Evolutionary conservation across 257 asterid genomes (phyloP), one percentile per base, ranked within the genome.

Genomic region (Solanum gracilifrons): DNA sequence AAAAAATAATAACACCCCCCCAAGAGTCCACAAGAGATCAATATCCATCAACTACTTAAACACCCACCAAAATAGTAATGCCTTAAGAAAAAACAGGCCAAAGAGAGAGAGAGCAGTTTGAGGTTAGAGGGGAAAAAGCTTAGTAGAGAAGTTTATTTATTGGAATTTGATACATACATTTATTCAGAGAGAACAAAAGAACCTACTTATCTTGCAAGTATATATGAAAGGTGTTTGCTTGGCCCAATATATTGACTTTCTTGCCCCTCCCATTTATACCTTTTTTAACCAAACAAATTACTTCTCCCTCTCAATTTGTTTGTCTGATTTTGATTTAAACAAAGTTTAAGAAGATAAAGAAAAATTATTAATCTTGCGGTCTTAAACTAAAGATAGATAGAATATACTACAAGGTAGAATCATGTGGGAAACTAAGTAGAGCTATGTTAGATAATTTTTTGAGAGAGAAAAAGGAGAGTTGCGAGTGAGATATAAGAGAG

Each of bases 1-100:
- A 89, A 73, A 82, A 73, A 73, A 35, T 60, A 79, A 39, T 48
- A 87, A 77, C 82, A 90, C 90, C 95, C 96, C 95, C 95, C 96
- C 93, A 90, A 89, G 75, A 89, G 90, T 43, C 82, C 90, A 82
- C 90, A 88, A 85, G 91, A 92, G 90, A 91, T 92, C 94, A 91
- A 92, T 92, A 92, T 92, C 95, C 97, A 95, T 94, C 87, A 94
- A 94, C 96, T 89, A 90, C 89, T 85, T 48, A 43, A 29, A 69
- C 72, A 69, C 27, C 62, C 36, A 43, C 27, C 69, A 80, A 80
- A 79, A 79, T 41, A 37, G 31, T 72, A 32, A 72, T 76, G 71
- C 43, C 60, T 37, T 36, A 36, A 6, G 15, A 62, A 69, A 75
- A 51, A 76, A 87, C 31, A 64, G 27, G 72, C 72, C 55, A 83